Evolutionary conservation across 352 stramenopile genomes (phyloP), one percentile per base, ranked within the genome.

Genomic region (Pelagophyceae sp.): DNA sequence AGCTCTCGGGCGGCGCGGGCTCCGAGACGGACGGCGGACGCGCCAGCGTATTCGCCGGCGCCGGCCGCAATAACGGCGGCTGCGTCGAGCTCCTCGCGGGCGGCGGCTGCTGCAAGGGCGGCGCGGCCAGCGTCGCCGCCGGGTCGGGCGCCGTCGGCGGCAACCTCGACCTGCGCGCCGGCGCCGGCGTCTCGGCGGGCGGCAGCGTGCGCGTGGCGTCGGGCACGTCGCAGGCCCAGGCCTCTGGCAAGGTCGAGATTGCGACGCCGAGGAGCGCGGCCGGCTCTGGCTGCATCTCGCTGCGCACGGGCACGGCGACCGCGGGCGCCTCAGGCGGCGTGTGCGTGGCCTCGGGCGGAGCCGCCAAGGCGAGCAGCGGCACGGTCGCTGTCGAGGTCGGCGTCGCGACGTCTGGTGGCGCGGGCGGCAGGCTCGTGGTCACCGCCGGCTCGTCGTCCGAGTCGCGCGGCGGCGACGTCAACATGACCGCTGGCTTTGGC

Each of bases 111-210:
- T 89, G 88, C 31, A 45, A 65, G 19, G 77, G 74, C 72, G 89
- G 88, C 33, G 81, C 80, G 61, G 80, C 92, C 58, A 80, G 79
- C 50, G 15, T 93, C 27, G 31, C 37, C 77, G 60, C 74, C 50
- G 77, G 74, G 2, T 32, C 58, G 29, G 38, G 76, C 27, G 72
- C 81, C 15, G 60, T n/a, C n/a, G 75, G 75, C 38, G 75, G 75
- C 60, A 51, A 77, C 38, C 40, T 77, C 32, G 45, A 29, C 31
- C n/a, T 77, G 19, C 17, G 38, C 40, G 64, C 40, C 23, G 72
- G 72, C 23, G 64, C 11, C 45, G 78, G 61, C 76, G 76, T 74
- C 25, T 5, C 37, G 6, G 77, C 72, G 67, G 84, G 84, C 54
- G 84, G 83, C n/a, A 51, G 54, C 20, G 37, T 88, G 20, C 51